Percentiles rank a stretch among this genome's conserved stretches.
Evolutionary conservation across 2,329 filamentous ascomycete species (phyloP).

Genomic region (Exophiala sp.): DNA sequence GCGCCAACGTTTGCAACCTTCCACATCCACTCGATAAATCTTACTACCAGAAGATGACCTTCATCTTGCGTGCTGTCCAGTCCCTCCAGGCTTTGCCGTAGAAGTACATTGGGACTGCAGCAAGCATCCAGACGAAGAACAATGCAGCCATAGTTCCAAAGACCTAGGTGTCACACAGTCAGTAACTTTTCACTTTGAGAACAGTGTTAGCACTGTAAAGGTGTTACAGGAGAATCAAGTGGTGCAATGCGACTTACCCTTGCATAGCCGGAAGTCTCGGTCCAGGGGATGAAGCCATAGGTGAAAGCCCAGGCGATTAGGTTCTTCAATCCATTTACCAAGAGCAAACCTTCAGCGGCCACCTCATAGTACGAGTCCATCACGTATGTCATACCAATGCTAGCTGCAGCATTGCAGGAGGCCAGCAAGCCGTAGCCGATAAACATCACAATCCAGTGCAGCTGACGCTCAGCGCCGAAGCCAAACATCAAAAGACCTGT

Average conservation of each 20-base stretch:
- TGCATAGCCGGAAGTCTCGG: no score
- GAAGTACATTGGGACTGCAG: no score
- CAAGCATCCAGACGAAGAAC: no score
- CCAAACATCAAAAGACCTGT: slow-evolving; percentile 9
- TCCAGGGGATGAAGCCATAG: slow-evolving; percentile 32
- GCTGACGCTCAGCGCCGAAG: slow-evolving; percentile 1
- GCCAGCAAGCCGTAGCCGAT: slow-evolving; percentile 9
- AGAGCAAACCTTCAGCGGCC: slow-evolving; percentile 4
- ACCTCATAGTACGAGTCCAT: slow-evolving; percentile 11
- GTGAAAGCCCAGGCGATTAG: slow-evolving; percentile 31
- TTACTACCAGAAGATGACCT: no score
- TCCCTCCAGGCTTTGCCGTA: no score
- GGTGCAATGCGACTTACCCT: no score
- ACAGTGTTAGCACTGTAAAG: no score
- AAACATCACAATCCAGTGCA: slow-evolving; percentile 11
- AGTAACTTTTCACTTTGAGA: no score
- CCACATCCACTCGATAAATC: not conserved
- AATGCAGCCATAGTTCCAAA: no score
- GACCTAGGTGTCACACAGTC: no score
- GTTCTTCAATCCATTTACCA: slow-evolving; percentile 33
- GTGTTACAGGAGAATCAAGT: no score
- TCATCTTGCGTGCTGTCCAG: no score
- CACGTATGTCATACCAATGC: slow-evolving; percentile 12
- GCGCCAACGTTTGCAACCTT: not conserved
- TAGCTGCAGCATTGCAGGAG: not conserved